Percentiles rank a stretch among this genome's conserved stretches.
phyloP scores from a whole-genome alignment of 805 yeast genomes.

The Ogataea parapolymorpha region DNA sequence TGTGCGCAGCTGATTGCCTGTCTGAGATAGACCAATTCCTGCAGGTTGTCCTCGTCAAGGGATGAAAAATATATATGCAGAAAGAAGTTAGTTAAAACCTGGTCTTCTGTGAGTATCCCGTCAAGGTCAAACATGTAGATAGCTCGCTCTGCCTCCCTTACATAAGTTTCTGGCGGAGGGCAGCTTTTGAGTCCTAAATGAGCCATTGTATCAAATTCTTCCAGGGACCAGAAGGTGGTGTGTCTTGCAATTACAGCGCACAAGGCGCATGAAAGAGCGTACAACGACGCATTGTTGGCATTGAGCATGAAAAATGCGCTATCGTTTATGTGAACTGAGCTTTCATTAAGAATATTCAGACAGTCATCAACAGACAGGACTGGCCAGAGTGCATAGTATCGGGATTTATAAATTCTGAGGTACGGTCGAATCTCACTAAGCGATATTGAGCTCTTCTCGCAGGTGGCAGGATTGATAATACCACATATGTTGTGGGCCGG shows the following conservation, averaged over 20 bases:
- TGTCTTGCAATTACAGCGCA: background rate
- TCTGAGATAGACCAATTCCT: slow-evolving; percentile 1
- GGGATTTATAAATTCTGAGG: background rate
- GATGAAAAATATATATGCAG: background rate
- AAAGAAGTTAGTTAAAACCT: background rate
- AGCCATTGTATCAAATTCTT: background rate
- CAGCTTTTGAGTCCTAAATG: background rate
- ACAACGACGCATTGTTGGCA: background rate
- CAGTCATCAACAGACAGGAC: background rate
- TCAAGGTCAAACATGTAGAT: background rate
- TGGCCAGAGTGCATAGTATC: slow-evolving; percentile 1
- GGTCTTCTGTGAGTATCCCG: background rate
- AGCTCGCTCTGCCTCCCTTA: background rate
- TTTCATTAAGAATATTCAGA: background rate
- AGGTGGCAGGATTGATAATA: background rate
- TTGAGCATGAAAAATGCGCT: background rate
- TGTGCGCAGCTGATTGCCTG: slow-evolving; percentile 1
- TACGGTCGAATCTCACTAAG: background rate
- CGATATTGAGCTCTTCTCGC: background rate
- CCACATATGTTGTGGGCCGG: background rate
- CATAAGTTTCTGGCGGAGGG: background rate
- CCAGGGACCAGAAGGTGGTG: background rate
- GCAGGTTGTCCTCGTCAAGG: background rate
- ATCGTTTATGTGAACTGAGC: background rate
- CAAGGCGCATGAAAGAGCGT: background rate